phyloP scores from a whole-genome alignment of 1,139 yeast species.

The Protomyces inouyei region DNA sequence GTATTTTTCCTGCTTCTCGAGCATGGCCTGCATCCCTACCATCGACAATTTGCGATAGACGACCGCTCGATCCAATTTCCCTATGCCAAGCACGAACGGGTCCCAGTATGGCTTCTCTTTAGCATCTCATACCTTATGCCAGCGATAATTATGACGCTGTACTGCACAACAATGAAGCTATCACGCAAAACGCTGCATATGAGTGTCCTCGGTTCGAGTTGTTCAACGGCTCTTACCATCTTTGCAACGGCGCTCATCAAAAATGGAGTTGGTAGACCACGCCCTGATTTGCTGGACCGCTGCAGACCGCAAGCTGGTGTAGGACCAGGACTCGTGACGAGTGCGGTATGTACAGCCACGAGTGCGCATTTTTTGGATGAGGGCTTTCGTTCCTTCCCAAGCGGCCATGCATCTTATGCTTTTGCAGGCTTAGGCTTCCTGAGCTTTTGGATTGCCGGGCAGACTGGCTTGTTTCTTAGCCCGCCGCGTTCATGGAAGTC shows the following conservation, averaged over 20 bases:
- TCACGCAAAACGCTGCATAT: conserved; percentile 45
- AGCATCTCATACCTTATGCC: conserved; percentile 43
- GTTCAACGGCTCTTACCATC: conserved; percentile 49
- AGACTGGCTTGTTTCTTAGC: conserved; percentile 45
- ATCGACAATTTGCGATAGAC: conserved; percentile 52
- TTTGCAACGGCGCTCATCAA: conserved; percentile 57
- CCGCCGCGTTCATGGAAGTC: conserved; percentile 56
- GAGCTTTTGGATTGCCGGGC: conserved; percentile 63
- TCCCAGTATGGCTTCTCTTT: conserved; percentile 43
- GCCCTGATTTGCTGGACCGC: conserved; percentile 74
- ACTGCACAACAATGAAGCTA: conserved; percentile 38
- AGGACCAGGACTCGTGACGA: conserved; percentile 42
- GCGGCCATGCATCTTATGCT: conserved; percentile 55
- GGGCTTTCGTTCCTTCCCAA: conserved; percentile 74
- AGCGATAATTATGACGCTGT: conserved; percentile 44
- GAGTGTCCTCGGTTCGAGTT: conserved; percentile 53
- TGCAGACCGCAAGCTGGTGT: conserved; percentile 50
- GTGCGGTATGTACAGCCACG: conserved; percentile 44
- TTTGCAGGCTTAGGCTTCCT: conserved; percentile 55
- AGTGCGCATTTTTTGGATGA: conserved; percentile 47
- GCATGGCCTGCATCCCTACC: conserved; percentile 30
- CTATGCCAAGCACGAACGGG: conserved; percentile 61
- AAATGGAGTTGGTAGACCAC: conserved; percentile 66
- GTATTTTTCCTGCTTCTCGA: conserved; percentile 15
- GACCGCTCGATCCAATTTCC: conserved; percentile 66